phyloP scores from a whole-genome alignment of 352 stramenopile genomes.

The Elongisporangium undulatum region DNA sequence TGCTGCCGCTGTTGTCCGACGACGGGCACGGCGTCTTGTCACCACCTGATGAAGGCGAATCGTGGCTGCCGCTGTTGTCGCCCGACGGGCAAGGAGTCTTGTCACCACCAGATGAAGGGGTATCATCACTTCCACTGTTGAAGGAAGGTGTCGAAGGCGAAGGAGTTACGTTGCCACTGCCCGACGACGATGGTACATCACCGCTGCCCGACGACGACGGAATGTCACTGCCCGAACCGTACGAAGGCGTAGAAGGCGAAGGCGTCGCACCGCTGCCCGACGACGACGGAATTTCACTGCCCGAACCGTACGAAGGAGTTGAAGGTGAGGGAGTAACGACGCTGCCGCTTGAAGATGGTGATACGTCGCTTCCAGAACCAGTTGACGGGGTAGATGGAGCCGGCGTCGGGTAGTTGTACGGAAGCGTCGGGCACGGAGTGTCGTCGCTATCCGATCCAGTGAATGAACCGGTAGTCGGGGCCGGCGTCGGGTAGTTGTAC shows the following conservation, averaged over 20 bases:
- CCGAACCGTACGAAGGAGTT: neutral
- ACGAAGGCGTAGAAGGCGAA: neutral
- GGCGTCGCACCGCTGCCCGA: neutral
- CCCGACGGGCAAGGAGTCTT: neutral
- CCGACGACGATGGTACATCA: neutral
- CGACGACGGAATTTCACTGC: neutral
- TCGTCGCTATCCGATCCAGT: conserved; percentile 8
- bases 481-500: conserved; percentile 14
- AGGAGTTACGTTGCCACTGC: neutral
- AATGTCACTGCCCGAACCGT: neutral
- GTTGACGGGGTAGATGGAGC: neutral
- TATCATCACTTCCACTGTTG: neutral
- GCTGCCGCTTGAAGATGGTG: neutral
- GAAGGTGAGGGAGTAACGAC: neutral
- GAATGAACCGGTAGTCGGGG: conserved; percentile 1
- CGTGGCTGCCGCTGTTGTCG: neutral
- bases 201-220: neutral
- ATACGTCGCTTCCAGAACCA: conserved; percentile 2
- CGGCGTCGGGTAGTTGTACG: conserved; percentile 10
- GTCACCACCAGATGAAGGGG: neutral
- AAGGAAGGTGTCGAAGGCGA: neutral
- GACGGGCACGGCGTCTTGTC: neutral
- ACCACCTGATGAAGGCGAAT: neutral
- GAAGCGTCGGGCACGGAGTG: conserved; percentile 14
- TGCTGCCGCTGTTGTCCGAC: neutral